phyloP scores from a whole-genome alignment of 345 rosid genomes.

The Conringia planisiliqua region DNA sequence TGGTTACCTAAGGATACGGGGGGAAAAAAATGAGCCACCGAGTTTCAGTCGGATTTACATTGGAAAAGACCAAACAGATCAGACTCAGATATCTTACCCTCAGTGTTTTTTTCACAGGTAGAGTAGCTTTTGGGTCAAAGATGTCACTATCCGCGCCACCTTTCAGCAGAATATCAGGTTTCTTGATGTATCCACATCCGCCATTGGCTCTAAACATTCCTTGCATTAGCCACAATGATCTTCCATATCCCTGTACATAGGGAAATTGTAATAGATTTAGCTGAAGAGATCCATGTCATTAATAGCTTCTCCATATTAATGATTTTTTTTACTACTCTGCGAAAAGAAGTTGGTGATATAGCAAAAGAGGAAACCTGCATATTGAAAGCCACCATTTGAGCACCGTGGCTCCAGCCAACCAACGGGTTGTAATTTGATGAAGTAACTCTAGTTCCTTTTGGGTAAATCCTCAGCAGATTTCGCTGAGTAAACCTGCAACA shows the following conservation, averaged over 20 bases:
- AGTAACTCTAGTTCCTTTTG: constrained; percentile 57
- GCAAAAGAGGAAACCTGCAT: constrained; percentile 59
- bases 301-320: constrained; percentile 8
- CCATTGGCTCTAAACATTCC: constrained; percentile 80
- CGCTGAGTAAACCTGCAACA: constrained; percentile 57
- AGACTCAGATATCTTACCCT: constrained; percentile 19
- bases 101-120: constrained; percentile 35
- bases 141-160: constrained; percentile 39
- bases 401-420: constrained; percentile 80
- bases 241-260: constrained; percentile 57
- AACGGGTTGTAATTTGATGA: constrained; percentile 76
- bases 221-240: constrained; percentile 72
- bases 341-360: background rate
- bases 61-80: background rate
- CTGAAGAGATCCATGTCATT: no score
- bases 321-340: background rate
- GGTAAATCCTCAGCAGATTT: constrained; percentile 66
- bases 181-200: constrained; percentile 69
- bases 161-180: constrained; percentile 54
- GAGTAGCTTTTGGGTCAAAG: constrained; percentile 57
- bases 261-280: background rate
- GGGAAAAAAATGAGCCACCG: background rate
- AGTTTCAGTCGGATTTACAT: background rate
- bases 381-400: constrained; percentile 89
- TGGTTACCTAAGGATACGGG: constrained; percentile 18